Base-by-base conservation (phyloP, 257 asterid species). In the Coffea eugenioides region DNA sequence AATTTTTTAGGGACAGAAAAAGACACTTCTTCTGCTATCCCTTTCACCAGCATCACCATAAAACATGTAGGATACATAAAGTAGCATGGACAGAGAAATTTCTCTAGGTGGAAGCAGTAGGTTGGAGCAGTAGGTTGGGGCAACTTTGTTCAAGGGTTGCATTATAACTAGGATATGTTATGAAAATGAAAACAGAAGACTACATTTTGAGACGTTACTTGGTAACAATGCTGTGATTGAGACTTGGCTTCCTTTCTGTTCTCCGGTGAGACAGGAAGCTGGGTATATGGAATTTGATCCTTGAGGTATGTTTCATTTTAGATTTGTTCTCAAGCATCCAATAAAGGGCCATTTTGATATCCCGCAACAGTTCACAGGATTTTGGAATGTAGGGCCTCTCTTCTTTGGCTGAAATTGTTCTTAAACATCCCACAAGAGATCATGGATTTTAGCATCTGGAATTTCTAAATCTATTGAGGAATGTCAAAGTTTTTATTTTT, bases 241-340 rank as follows among this genome's bases (percentile, higher is more conserved):
- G 80, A 77, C 49, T 52, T 75, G 39, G 45, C 14, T 36, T 12
- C 13, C n/a, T 6, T 23, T 75, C 21, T 0, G 12, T n/a, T 57
- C 52, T 48, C 31, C 10, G 74, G 27, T 41, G 77, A 79, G 49
- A 69, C 77, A 39, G 51, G 41, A 15, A 34, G 43, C 43, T 39
- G 27, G 46, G 62, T 39, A 1, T 59, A 57, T 69, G 62, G 72
- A 70, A 61, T 75, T 45, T 14, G 16, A 61, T 43, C 62, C 2
- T 20, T 71, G 43, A 79, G 59, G 77, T 79, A 70, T 69, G 77
- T 43, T 69, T 25, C 49, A 16, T 23, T n/a, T 57, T 57, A 4
- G 46, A 3, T 13, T 78, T 78, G 18, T 20, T 77, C 48, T 71
- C 59, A 54, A 34, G 59, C 62, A 43, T 41, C 54, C 56, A 11